Evolutionary conservation across 495 filamentous ascomycete species (phyloP).

Genomic region (Hypoxylon intermedium): DNA sequence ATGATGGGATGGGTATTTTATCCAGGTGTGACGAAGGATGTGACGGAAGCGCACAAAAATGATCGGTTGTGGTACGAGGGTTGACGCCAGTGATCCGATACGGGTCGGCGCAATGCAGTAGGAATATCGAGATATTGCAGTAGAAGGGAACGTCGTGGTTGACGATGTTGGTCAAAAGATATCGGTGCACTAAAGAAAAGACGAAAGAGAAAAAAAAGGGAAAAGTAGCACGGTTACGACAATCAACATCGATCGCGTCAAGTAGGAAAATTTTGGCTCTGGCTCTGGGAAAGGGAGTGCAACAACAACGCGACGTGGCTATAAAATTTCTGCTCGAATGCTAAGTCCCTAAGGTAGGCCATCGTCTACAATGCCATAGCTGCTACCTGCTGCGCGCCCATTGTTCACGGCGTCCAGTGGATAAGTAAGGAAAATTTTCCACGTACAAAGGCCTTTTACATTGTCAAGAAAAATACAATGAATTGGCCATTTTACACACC

Average conservation of each 20-base stretch:
- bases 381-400: background rate
- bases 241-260: background rate
- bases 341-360: constrained; percentile 1
- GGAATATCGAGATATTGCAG: too few species aligned
- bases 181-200: too few species aligned
- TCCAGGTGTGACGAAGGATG: background rate
- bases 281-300: background rate
- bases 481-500: constrained; percentile 6
- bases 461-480: background rate
- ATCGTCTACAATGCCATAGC: constrained; percentile 7
- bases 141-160: too few species aligned
- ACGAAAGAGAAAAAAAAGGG: too few species aligned
- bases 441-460: constrained; percentile 14
- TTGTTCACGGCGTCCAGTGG: constrained; percentile 3
- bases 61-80: constrained; percentile 6
- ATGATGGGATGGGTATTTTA: constrained; percentile 16
- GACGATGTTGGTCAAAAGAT: too few species aligned
- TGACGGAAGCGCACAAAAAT: background rate
- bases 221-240: background rate
- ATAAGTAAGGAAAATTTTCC: background rate
- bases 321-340: constrained; percentile 3
- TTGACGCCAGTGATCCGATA: background rate
- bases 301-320: background rate
- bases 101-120: background rate
- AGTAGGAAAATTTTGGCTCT: background rate